phyloP scores from a whole-genome alignment of 192 early-diverging fungal genomes.

The Lobosporangium transversale region DNA sequence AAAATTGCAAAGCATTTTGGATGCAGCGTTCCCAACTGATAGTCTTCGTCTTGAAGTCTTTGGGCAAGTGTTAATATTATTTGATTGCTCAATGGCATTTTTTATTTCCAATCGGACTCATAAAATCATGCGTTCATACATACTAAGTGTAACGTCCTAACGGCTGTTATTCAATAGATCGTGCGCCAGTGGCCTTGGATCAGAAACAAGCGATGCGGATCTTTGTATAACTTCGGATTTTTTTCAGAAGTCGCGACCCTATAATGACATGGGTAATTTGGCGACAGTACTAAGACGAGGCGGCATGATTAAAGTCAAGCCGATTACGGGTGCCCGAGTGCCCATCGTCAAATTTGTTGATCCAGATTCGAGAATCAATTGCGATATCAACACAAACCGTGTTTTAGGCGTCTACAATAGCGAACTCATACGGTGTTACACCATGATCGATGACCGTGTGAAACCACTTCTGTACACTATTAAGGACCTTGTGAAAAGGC shows the following conservation, averaged over 20 bases:
- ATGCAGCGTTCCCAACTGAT: conserved; percentile 7
- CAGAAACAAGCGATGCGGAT: conserved; percentile 44
- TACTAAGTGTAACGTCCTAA: no score
- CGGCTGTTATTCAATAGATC: conserved; percentile 15
- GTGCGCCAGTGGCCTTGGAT: conserved; percentile 38
- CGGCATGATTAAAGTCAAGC: conserved; percentile 44
- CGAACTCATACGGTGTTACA: conserved; percentile 48
- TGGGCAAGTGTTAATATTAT: conserved; percentile 12
- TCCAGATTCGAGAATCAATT: conserved; percentile 27
- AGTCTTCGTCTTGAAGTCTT: conserved; percentile 24
- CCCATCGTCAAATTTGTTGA: conserved; percentile 57
- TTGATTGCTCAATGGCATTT: not conserved
- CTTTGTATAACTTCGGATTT: conserved; percentile 27
- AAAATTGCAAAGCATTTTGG: conserved; percentile 18
- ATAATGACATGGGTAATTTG: conserved; percentile 25
- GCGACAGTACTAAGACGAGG: conserved; percentile 21
- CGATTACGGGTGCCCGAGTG: conserved; percentile 38
- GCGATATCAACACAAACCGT: conserved; percentile 54
- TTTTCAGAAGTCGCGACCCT: conserved; percentile 9
- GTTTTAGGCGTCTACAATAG: conserved; percentile 54
- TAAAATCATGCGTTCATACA: not conserved
- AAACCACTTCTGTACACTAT: conserved; percentile 45
- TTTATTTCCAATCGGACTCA: not conserved
- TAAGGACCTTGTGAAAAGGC: conserved; percentile 48
- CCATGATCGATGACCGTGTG: conserved; percentile 49